Evolutionary conservation across 202 grass and related monocot genomes (phyloP), one percentile per base, ranked within the genome.

Genomic region (Tripidium arundinaceum): DNA sequence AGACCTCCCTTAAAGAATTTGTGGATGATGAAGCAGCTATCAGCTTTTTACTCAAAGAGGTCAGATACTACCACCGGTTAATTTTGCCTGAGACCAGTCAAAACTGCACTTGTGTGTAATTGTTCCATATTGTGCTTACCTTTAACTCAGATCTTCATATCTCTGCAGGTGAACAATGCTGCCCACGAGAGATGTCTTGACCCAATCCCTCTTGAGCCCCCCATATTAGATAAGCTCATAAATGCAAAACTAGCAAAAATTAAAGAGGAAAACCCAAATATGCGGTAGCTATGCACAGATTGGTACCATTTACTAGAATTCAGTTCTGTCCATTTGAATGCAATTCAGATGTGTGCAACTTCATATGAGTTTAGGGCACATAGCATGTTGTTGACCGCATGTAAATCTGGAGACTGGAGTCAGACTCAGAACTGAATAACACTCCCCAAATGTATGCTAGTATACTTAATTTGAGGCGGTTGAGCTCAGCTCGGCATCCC

Each of bases 21-120:
- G 89, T 96, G 66, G 92, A 99, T 40, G 96, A 99, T 80, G 92
- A 95, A 81, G 96, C 92, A 25, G 89, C 92, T 75, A 88, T 91
- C 52, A 92, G 92, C 68, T 99, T 99, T 81, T 86, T 99, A 81
- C 86, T 99, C 81, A 99, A 99, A 90, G 96, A 99, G 92, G 96
- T 93, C 73, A 83, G 69, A 81, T 63, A 81, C 29, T 31, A 1
- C 11, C 41, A 31, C 50, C 50, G 8, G 7, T 39, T 79, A 34
- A n/a, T 83, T 67, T 74, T 79, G 39, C 29, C 41, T 50, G 38
- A 58, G 58, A 82, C 8, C 7, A 25, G 31, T 46, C 11, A 37
- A 47, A 65, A 68, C 55, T 76, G 28, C 12, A 37, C 25, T 63
- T 54, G 8, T 26, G 27, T 74, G 33, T 75, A 7, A 46, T 74